Evolutionary conservation across 2,329 filamentous ascomycete genomes (phyloP).

Genomic region (Dactylellina sp.): DNA sequence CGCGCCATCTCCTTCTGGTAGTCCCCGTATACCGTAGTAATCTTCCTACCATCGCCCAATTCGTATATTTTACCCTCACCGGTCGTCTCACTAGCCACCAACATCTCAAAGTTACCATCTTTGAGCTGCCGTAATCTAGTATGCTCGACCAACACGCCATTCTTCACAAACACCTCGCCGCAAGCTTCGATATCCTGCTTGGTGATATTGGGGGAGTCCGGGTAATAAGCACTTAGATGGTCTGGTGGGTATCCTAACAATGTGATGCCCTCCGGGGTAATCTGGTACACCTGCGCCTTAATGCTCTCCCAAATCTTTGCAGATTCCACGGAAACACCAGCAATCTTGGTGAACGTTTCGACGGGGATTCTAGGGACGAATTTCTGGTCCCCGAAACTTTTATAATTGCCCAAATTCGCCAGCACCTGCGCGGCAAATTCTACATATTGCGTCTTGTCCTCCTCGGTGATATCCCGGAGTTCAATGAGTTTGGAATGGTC

Average conservation of each 20-base stretch:
- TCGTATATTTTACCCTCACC: conserved; percentile 37
- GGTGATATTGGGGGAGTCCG: conserved; percentile 78
- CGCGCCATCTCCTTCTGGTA: conserved; percentile 77
- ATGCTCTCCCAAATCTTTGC: conserved; percentile 75
- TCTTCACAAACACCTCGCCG: conserved; percentile 78
- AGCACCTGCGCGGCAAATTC: conserved; percentile 83
- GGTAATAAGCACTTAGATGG: conserved; percentile 85
- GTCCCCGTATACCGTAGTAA: conserved; percentile 80
- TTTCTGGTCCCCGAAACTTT: conserved; percentile 84
- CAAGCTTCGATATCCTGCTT: conserved; percentile 79
- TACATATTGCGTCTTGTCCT: conserved; percentile 76
- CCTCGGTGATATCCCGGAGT: conserved; percentile 73
- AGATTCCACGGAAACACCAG: conserved; percentile 71
- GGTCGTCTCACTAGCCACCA: conserved; percentile 64
- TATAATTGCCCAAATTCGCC: conserved; percentile 85
- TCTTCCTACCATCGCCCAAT: conserved; percentile 70
- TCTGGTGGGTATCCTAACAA: conserved; percentile 80
- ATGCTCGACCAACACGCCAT: conserved; percentile 78
- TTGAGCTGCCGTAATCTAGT: conserved; percentile 75
- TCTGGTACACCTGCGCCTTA: conserved; percentile 78
- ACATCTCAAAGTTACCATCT: conserved; percentile 75
- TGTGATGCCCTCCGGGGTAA: conserved; percentile 69
- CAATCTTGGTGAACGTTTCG: conserved; percentile 74
- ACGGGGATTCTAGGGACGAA: conserved; percentile 79
- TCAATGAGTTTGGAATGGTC: conserved; percentile 77